Conservation (phyloP, 2,329 filamentous ascomycete species). For the Penicillium aurantiogriseum region DNA sequence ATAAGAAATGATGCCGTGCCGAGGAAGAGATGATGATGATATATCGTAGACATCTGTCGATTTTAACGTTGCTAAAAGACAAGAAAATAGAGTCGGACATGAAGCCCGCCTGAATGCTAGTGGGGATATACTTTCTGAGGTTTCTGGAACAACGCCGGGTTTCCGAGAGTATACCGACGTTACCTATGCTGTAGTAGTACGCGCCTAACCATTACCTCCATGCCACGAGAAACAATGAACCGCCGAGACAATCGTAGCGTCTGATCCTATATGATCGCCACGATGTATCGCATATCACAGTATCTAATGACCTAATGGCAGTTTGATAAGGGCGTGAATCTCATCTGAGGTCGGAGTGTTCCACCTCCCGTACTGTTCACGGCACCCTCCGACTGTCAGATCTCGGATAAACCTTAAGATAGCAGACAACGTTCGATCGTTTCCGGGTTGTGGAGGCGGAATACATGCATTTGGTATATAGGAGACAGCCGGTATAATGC, state of each 20-base stretch:
- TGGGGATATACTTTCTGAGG: not conserved
- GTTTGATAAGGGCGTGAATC: conserved; percentile 1
- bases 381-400: conserved; percentile 7
- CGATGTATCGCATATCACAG: not conserved
- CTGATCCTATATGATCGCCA: not conserved
- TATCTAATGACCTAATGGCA: not conserved
- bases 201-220: not conserved
- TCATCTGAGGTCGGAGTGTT: not conserved
- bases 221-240: not conserved
- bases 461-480: not conserved
- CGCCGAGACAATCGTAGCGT: not conserved
- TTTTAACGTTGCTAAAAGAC: not conserved
- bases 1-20: not conserved
- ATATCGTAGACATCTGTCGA: not conserved
- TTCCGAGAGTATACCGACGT: not conserved
- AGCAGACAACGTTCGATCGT: conserved; percentile 1
- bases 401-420: conserved; percentile 8
- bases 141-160: not conserved
- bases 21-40: too few species aligned
- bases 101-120: not conserved
- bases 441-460: not conserved
- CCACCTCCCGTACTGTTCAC: not conserved
- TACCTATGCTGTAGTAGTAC: not conserved
- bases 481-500: not conserved
- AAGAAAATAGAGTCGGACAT: not conserved